phyloP scores from a whole-genome alignment of 2,329 filamentous ascomycete species.

The Alternaria sp. region DNA sequence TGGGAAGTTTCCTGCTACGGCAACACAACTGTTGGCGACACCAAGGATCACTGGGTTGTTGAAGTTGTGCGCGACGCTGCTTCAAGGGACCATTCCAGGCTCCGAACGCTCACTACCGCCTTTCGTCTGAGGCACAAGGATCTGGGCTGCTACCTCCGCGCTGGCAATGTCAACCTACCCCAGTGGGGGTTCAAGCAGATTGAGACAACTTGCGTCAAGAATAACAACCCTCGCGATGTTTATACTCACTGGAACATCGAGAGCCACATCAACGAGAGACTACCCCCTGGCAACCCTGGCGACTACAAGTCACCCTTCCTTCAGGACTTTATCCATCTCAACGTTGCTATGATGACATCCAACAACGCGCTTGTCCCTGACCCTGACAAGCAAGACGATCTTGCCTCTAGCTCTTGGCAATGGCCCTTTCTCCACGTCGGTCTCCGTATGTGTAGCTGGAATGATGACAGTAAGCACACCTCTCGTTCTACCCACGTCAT shows the following conservation, averaged over 20 bases:
- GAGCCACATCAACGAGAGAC: constrained; percentile 89
- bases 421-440: constrained; percentile 97
- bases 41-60: constrained; percentile 96
- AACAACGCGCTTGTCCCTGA: constrained; percentile 98
- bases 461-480: constrained; percentile 70
- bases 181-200: constrained; percentile 99
- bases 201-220: constrained; percentile 92
- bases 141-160: constrained; percentile 91
- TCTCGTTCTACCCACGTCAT: not conserved
- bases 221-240: constrained; percentile 88
- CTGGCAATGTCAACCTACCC: constrained; percentile 93
- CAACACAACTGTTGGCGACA: constrained; percentile 92
- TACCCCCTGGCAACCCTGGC: constrained; percentile 86
- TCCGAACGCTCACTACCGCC: constrained; percentile 90
- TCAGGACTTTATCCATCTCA: constrained; percentile 96
- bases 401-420: constrained; percentile 97
- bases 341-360: constrained; percentile 99
- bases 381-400: constrained; percentile 97
- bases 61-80: constrained; percentile 92
- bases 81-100: constrained; percentile 80
- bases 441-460: constrained; percentile 98
- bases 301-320: constrained; percentile 97
- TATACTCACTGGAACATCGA: constrained; percentile 99
- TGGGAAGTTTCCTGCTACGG: constrained; percentile 96
- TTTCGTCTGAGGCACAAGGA: constrained; percentile 86